Evolutionary conservation across 345 rosid species (phyloP).

Genomic region (Eutrema japonicum): DNA sequence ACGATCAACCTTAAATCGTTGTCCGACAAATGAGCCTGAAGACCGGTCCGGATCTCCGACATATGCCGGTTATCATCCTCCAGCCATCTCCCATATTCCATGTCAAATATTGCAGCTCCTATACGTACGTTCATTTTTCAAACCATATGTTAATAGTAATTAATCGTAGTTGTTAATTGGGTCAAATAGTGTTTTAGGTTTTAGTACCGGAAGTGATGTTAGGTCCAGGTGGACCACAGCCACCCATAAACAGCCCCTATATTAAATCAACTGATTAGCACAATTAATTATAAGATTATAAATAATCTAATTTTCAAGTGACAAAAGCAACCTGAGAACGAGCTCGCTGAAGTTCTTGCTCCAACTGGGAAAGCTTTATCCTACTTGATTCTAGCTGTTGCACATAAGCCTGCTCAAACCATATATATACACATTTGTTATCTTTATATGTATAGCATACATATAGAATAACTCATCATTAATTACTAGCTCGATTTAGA

Average conservation of each 20-base stretch:
- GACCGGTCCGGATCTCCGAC: conserved; percentile 75
- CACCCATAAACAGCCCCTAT: conserved; percentile 89
- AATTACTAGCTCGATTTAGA: background rate
- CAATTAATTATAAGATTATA: background rate
- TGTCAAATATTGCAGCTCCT: conserved; percentile 92
- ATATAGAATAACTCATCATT: background rate
- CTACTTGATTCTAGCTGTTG: conserved; percentile 96
- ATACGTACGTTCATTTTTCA: background rate
- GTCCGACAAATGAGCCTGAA: conserved; percentile 78
- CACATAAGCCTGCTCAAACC: conserved; percentile 81
- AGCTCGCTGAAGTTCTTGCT: conserved; percentile 96
- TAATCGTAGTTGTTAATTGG: background rate
- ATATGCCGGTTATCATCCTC: conserved; percentile 88
- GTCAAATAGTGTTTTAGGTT: conserved; percentile 36
- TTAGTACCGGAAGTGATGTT: conserved; percentile 77
- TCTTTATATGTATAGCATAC: background rate
- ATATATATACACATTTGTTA: conserved; percentile 26
- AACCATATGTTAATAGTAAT: conserved; percentile 2
- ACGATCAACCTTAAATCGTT: conserved; percentile 70
- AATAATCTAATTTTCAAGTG: background rate
- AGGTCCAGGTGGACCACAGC: conserved; percentile 69
- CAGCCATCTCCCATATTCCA: conserved; percentile 94
- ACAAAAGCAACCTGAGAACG: conserved; percentile 73
- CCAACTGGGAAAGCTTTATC: conserved; percentile 82
- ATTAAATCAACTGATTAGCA: background rate